phyloP scores from a whole-genome alignment of 805 yeast species.

The Wickerhamomyces ciferrii region DNA sequence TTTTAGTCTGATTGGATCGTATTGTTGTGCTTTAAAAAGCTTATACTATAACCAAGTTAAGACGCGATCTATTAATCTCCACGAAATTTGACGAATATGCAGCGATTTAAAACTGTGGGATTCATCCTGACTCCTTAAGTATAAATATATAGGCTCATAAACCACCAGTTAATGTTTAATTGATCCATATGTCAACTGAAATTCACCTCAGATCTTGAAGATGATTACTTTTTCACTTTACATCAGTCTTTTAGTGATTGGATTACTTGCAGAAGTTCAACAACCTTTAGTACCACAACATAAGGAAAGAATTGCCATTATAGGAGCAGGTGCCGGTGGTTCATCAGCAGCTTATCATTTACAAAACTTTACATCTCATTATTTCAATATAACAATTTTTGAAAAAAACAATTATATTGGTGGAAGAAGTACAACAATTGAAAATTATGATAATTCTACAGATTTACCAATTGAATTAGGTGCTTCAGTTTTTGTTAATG shows the following conservation, averaged over 20 bases:
- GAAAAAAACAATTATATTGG: conserved; percentile 37
- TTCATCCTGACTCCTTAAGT: too few species aligned
- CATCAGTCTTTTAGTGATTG: not conserved
- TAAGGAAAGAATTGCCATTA: conserved; percentile 27
- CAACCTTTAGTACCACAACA: not conserved
- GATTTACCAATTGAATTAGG: conserved; percentile 34
- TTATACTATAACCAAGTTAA: too few species aligned
- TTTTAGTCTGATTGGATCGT: too few species aligned
- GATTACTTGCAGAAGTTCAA: not conserved
- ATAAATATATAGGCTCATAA: too few species aligned
- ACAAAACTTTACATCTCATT: conserved; percentile 28
- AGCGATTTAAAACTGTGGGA: too few species aligned
- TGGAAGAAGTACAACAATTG: conserved; percentile 38
- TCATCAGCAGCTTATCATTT: conserved; percentile 41
- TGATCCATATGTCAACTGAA: too few species aligned
- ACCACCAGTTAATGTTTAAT: too few species aligned
- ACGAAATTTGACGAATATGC: too few species aligned
- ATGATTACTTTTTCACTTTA: not conserved
- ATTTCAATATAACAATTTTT: conserved; percentile 34
- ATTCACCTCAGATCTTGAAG: too few species aligned
- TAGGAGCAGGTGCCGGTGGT: conserved; percentile 52
- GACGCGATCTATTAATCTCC: too few species aligned
- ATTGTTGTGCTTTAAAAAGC: too few species aligned
- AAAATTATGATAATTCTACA: conserved; percentile 21
- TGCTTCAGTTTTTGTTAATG: conserved; percentile 37